phyloP scores from a whole-genome alignment of 2,329 filamentous ascomycete genomes.

The Ophiostoma sp. region DNA sequence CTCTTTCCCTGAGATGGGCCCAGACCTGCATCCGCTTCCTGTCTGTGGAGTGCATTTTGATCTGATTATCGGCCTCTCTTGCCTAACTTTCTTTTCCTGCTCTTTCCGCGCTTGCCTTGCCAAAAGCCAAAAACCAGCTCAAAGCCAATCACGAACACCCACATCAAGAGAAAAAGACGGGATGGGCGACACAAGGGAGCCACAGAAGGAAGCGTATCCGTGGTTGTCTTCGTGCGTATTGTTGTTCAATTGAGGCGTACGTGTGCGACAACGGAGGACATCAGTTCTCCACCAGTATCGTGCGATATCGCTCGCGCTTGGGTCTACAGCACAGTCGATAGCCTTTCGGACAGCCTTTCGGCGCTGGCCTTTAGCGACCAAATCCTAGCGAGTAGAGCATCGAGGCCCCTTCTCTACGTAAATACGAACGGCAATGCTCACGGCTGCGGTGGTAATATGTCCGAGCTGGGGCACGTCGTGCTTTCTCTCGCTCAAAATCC shows the following conservation, averaged over 20 bases:
- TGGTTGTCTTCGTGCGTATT: neutral
- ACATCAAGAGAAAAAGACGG: slow-evolving; percentile 15
- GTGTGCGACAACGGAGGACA: slow-evolving; percentile 27
- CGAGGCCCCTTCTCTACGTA: slow-evolving; percentile 9
- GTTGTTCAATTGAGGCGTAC: neutral
- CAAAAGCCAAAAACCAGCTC: neutral
- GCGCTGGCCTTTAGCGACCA: neutral
- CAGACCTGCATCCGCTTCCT: neutral
- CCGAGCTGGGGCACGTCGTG: slow-evolving; percentile 9
- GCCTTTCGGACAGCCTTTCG: neutral
- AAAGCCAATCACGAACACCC: neutral
- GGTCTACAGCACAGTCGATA: neutral
- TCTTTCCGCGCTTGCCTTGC: slow-evolving; percentile 15
- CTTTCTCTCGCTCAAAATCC: slow-evolving; percentile 14
- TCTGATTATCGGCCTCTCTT: slow-evolving; percentile 8
- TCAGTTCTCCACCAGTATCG: slow-evolving; percentile 21
- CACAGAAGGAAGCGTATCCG: neutral
- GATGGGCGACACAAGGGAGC: neutral
- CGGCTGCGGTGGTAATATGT: slow-evolving; percentile 9
- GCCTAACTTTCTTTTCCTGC: slow-evolving; percentile 1
- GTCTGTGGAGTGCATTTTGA: slow-evolving; percentile 3
- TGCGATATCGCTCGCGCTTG: slow-evolving; percentile 27
- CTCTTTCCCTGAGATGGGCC: neutral
- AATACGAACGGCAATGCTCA: slow-evolving; percentile 21
- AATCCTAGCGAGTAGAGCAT: neutral